Base-by-base conservation (phyloP, 1,284 basidiomycete species). In the Chalciporus sp. region DNA sequence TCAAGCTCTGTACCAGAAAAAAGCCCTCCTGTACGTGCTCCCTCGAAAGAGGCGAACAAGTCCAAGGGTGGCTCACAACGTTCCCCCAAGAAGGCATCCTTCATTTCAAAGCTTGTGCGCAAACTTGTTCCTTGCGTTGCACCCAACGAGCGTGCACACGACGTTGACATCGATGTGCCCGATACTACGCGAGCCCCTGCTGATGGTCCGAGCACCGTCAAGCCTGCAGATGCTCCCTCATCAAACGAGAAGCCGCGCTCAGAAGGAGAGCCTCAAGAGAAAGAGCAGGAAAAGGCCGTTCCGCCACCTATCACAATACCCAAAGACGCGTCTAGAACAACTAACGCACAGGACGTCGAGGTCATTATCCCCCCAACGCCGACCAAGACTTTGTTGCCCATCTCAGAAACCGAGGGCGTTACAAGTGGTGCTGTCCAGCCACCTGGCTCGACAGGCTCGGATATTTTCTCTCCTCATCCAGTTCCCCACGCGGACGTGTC, bases 351-450 rank as follows among this genome's bases (percentile, higher is more conserved):
- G 35, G 74, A 74, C 56, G 71, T 63, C 0, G 75, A 80, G 19
- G 63, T 76, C 59, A 59, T 77, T 42, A 64, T 80, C 5, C 71
- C 72, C n/a, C 74, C 77, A 37, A 76, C 76, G 14, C 70, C 73
- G 23, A 75, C 69, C 42, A 68, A 75, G 20, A 68, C 70, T 23
- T 69, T 79, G 47, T 58, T 82, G 6, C 78, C 81, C 7, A 67
- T 74, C n/a, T 71, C 74, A 20, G 82, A 82, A 58, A 79, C 79
- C 12, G 78, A 78, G 62, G 78, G 74, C 31, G 61, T 81, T 47
- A 80, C 81, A 6, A 80, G 79, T 37, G 81, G 79, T 33, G 79
- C 79, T 14, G 81, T 82, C 14, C 81, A 83, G 53, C 71, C 81
- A 7, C 81, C 83, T 23, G 82, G 82, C 23, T 81, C 82, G 31